These are phyloP conservation scores for Penicillium subrubescens DNA, from an alignment of 495 filamentous ascomycete species.

Conservation along the genomic window DNA sequence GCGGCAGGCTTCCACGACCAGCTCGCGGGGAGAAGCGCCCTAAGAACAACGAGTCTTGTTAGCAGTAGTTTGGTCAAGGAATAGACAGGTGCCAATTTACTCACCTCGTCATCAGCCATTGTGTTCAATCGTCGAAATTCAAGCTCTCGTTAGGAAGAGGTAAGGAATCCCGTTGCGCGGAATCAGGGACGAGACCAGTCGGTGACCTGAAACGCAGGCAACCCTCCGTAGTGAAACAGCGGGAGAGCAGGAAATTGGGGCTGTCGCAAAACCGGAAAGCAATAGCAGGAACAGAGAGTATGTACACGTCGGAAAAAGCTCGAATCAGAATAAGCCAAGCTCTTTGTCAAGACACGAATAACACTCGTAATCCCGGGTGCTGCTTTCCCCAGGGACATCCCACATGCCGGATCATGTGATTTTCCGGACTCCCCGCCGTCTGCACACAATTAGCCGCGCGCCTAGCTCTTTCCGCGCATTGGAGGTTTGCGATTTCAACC, in stretches of 20 bases:
- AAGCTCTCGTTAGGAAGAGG: background rate
- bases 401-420: constrained; percentile 24
- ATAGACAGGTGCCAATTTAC: constrained; percentile 11
- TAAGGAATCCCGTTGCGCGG: constrained; percentile 12
- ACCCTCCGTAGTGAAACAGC: constrained; percentile 9
- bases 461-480: constrained; percentile 20
- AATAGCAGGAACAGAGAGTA: constrained; percentile 3
- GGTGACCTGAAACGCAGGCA: constrained; percentile 17
- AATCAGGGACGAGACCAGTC: constrained; percentile 12
- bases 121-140: constrained; percentile 15
- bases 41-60: constrained; percentile 36
- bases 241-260: background rate
- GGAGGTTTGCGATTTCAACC: background rate
- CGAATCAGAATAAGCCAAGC: constrained; percentile 8
- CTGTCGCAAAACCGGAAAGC: background rate
- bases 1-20: constrained; percentile 89
- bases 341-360: constrained; percentile 6
- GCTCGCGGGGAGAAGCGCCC: constrained; percentile 85
- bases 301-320: constrained; percentile 19
- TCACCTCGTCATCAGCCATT: constrained; percentile 50
- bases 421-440: constrained; percentile 20
- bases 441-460: constrained; percentile 29
- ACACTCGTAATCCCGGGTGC: constrained; percentile 4
- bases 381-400: constrained; percentile 29
- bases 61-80: background rate